Conservation (phyloP, 192 early-diverging fungal species). For the Backusella circina region DNA sequence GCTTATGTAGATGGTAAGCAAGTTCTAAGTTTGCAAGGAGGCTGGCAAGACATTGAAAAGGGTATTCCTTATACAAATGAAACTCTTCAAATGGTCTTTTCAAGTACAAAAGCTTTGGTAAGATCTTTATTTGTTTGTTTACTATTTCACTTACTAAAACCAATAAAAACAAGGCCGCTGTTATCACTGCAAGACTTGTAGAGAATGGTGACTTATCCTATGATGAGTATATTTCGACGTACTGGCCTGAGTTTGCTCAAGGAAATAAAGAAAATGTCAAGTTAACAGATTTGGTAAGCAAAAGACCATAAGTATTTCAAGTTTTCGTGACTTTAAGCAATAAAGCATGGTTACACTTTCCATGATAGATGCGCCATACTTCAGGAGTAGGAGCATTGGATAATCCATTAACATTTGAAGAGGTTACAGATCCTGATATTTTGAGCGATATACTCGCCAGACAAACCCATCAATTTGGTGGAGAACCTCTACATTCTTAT, state of each 20-base stretch:
- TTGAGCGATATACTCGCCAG: conserved; percentile 49
- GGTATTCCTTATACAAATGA: conserved; percentile 43
- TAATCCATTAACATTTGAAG: conserved; percentile 37
- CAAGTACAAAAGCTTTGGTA: conserved; percentile 58
- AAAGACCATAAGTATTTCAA: background rate
- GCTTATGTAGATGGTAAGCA: conserved; percentile 46
- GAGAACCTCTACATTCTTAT: conserved; percentile 46
- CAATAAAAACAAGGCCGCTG: conserved; percentile 22
- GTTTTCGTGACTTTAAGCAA: background rate
- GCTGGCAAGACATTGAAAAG: conserved; percentile 42
- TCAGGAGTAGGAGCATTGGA: conserved; percentile 65
- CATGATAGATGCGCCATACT: conserved; percentile 47
- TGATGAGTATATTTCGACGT: conserved; percentile 42
- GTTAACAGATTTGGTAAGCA: conserved; percentile 43
- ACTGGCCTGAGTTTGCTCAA: conserved; percentile 76
- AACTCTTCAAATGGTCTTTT: conserved; percentile 65
- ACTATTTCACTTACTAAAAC: conserved; percentile 18
- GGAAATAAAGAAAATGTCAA: conserved; percentile 69
- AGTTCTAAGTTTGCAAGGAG: conserved; percentile 63
- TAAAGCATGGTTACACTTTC: background rate
- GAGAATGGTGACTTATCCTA: conserved; percentile 52
- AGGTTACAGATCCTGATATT: conserved; percentile 45
- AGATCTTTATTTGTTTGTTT: conserved; percentile 1
- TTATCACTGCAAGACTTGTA: conserved; percentile 59
- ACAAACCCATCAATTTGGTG: conserved; percentile 66